These are phyloP conservation scores for Hansenula sp. DNA, from an alignment of 1,139 yeast species.

Conservation along the genomic window DNA sequence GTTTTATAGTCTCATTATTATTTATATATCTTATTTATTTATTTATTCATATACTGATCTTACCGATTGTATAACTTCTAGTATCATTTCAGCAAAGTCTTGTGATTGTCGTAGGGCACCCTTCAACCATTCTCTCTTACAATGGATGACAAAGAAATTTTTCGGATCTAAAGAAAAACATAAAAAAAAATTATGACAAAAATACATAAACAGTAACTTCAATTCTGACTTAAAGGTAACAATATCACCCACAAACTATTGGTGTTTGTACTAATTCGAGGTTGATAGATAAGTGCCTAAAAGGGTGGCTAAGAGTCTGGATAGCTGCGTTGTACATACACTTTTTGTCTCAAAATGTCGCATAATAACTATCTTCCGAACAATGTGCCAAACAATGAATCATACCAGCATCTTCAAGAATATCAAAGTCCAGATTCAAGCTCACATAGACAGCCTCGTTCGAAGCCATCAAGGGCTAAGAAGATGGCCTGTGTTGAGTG, in stretches of 20 bases:
- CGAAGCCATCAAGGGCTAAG: slow-evolving; percentile 27
- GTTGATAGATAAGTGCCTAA: too few species aligned
- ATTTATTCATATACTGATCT: too few species aligned
- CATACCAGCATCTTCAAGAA: background rate
- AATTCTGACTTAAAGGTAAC: background rate
- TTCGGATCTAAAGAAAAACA: background rate
- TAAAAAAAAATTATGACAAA: background rate
- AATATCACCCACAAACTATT: too few species aligned
- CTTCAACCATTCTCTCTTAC: too few species aligned
- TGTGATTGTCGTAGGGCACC: too few species aligned
- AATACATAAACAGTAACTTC: background rate
- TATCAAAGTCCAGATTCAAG: background rate
- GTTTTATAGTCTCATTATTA: background rate
- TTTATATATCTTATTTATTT: slow-evolving; percentile 54
- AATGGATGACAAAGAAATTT: background rate
- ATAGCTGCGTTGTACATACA: too few species aligned
- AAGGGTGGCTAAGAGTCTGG: too few species aligned
- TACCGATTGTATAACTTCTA: too few species aligned
- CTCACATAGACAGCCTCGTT: background rate
- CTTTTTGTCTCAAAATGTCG: background rate
- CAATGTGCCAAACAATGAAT: background rate
- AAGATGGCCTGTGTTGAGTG: slow-evolving; percentile 94
- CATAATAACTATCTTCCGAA: background rate
- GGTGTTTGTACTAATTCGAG: too few species aligned
- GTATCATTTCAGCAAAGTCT: too few species aligned